phyloP scores from a whole-genome alignment of 352 stramenopile species.

The Globisporangium perplexum region DNA sequence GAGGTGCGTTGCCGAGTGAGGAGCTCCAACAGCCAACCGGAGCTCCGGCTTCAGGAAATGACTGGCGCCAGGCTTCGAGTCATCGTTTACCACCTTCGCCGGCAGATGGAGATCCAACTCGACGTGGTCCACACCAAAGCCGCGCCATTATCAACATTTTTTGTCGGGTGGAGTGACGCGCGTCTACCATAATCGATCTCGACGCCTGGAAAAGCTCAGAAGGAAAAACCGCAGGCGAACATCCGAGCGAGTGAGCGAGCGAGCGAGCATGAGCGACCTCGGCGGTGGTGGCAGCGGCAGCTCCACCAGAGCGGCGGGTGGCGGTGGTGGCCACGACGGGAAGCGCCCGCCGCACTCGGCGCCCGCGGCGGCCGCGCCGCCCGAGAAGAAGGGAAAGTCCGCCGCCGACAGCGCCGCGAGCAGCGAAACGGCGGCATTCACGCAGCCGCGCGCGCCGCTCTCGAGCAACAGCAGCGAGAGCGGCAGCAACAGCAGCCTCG shows the following conservation, averaged over 20 bases:
- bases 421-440: conserved; percentile 5
- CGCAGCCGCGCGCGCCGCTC: conserved; percentile 1
- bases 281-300: not conserved
- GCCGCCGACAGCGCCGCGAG: not conserved
- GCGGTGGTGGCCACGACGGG: conserved; percentile 6
- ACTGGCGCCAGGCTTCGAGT: not conserved
- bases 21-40: not conserved
- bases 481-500: conserved; percentile 14
- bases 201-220: not conserved
- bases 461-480: conserved; percentile 14
- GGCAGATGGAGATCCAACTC: too few species aligned
- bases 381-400: conserved; percentile 18
- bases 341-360: conserved; percentile 13
- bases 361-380: conserved; percentile 8
- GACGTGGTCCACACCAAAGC: not conserved
- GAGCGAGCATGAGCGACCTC: not conserved
- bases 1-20: conserved; percentile 1
- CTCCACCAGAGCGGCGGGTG: not conserved
- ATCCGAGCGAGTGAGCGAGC: not conserved
- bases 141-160: not conserved
- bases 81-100: not conserved
- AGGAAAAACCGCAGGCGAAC: conserved; percentile 5
- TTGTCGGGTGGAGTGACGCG: not conserved
- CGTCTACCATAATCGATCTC: not conserved
- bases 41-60: not conserved